phyloP scores from a whole-genome alignment of 305 asterid species.

The Coffea humblotiana region DNA sequence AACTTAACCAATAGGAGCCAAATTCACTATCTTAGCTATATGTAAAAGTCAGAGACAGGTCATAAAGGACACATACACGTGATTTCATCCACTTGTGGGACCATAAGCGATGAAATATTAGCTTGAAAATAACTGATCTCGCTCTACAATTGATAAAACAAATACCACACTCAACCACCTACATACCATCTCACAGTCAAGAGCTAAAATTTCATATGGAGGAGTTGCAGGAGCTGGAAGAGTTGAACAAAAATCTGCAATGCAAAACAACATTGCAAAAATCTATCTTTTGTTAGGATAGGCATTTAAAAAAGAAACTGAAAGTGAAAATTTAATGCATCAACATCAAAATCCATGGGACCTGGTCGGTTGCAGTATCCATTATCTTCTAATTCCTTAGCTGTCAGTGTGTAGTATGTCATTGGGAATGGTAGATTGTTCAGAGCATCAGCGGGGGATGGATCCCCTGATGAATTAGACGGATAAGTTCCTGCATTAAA shows the following conservation, averaged over 20 bases:
- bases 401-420: conserved; percentile 69
- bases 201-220: conserved; percentile 64
- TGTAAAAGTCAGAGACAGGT: not conserved
- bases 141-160: not conserved
- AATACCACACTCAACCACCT: conserved; percentile 7
- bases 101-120: not conserved
- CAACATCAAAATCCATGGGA: conserved; percentile 18
- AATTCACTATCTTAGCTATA: not conserved
- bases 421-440: conserved; percentile 72
- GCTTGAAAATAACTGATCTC: not conserved
- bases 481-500: conserved; percentile 37
- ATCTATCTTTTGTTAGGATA: conserved; percentile 11
- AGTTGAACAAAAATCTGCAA: conserved; percentile 71
- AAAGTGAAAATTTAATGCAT: conserved; percentile 2
- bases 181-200: conserved; percentile 95
- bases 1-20: not conserved
- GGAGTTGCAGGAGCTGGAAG: conserved; percentile 77
- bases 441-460: conserved; percentile 36
- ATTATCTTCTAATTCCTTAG: conserved; percentile 81
- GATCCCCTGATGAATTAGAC: conserved; percentile 33
- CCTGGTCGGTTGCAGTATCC: conserved; percentile 71
- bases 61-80: not conserved
- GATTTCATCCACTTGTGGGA: not conserved
- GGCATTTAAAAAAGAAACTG: conserved; percentile 6
- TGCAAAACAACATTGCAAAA: conserved; percentile 15